Evolutionary conservation across 768 basidiomycete species (phyloP).

Genomic region (Leccinum rimulosum): DNA sequence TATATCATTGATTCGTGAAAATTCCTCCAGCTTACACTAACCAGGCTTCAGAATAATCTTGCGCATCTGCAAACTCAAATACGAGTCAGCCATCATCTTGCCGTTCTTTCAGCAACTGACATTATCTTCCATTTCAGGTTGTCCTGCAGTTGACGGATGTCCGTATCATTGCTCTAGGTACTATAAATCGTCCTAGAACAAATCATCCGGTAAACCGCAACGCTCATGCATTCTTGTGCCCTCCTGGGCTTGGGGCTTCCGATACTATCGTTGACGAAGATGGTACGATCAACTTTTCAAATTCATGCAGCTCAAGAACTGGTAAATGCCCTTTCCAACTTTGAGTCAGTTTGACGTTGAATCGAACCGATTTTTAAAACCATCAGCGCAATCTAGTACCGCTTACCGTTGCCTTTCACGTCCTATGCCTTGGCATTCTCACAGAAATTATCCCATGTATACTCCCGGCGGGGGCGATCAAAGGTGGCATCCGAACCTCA

Average conservation of each 20-base stretch:
- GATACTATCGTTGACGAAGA: conserved; percentile 6
- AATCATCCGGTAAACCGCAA: conserved; percentile 60
- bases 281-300: background rate
- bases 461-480: conserved; percentile 68
- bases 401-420: conserved; percentile 45
- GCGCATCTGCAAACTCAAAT: conserved; percentile 64
- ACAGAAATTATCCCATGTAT: conserved; percentile 68
- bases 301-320: conserved; percentile 5
- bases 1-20: conserved; percentile 1
- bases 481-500: conserved; percentile 55
- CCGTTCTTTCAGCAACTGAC: conserved; percentile 7
- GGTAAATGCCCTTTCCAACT: conserved; percentile 2
- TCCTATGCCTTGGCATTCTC: conserved; percentile 55
- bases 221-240: conserved; percentile 66
- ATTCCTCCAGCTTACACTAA: conserved; percentile 5
- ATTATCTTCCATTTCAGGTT: conserved; percentile 40
- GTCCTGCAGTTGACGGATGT: conserved; percentile 70
- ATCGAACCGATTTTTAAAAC: conserved; percentile 1
- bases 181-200: conserved; percentile 55
- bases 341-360: background rate
- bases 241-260: conserved; percentile 54
- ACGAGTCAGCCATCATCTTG: conserved; percentile 44
- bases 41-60: conserved; percentile 65
- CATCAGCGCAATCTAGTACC: conserved; percentile 6
- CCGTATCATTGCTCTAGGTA: conserved; percentile 70